Percentiles rank a stretch among this genome's conserved stretches.
Evolutionary conservation across 2,329 filamentous ascomycete species (phyloP).

Genomic region (Talaromyces pinophilus): DNA sequence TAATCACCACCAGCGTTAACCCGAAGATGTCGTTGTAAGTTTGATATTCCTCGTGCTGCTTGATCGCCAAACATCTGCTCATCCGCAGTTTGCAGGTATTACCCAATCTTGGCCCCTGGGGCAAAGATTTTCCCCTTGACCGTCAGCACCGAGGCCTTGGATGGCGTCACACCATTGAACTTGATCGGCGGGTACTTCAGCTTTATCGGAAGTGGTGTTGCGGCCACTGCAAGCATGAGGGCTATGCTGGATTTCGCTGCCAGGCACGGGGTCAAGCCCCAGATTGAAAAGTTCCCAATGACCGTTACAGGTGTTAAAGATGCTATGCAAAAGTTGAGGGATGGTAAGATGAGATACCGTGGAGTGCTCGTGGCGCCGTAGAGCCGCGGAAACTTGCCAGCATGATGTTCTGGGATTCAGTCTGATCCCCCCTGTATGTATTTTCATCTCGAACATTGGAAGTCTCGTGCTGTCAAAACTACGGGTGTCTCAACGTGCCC

Average conservation of each 20-base stretch:
- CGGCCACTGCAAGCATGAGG: not conserved
- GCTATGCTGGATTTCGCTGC: slow-evolving; percentile 47
- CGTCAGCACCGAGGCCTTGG: not conserved
- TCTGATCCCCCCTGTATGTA: not conserved
- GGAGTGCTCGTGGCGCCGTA: not conserved
- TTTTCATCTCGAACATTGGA: not conserved
- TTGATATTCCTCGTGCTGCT: not conserved
- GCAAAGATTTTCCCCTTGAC: not conserved
- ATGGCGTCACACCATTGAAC: not conserved
- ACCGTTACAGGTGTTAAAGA: slow-evolving; percentile 30
- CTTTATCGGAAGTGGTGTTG: slow-evolving; percentile 29
- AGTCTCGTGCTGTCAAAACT: not conserved
- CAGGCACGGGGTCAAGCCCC: slow-evolving; percentile 44
- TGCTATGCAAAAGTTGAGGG: slow-evolving; percentile 8
- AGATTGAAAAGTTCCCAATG: slow-evolving; percentile 46
- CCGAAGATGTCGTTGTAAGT: not conserved
- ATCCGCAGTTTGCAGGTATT: not conserved
- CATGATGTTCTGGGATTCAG: not conserved
- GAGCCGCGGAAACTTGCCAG: not conserved
- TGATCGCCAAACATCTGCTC: not conserved
- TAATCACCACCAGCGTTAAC: not conserved
- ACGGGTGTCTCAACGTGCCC: not conserved
- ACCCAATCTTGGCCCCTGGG: not conserved
- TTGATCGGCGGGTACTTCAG: not conserved
- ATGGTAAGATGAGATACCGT: slow-evolving; percentile 6